Base-by-base conservation (phyloP, 192 early-diverging fungal species). In the Allomyces javanicus region DNA sequence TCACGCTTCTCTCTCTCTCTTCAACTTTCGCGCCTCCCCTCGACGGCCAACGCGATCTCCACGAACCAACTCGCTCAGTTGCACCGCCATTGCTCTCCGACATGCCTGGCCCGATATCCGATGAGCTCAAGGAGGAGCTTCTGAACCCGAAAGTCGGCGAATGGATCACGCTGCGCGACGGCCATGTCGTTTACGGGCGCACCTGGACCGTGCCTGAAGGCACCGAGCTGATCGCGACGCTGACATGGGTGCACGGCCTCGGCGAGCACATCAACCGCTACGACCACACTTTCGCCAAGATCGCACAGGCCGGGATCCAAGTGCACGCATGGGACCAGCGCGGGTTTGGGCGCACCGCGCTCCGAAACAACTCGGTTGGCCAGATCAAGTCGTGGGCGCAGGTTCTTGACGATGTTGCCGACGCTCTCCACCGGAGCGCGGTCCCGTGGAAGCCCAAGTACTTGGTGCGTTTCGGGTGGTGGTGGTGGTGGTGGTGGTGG, bases 341-440 rank as follows among this genome's bases (percentile, higher is more conserved):
- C 63, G 87, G 87, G 58, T 84, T 78, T 67, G 87, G 87, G 14
- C 65, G 81, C 70, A 88, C 87, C 10, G 82, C 70, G 66, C 72
- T 71, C 55, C 78, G 78, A 64, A 71, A 72, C 22, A 73, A 74
- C 25, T 67, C 69, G 19, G 71, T 73, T 45, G 82, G 83, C n/a
- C 66, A 72, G 24, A 75, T 75, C 55, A 73, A 75, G 61, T 75
- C 80, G 66, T 80, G 76, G 64, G 68, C 24, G n/a, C 68, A 69
- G 45, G 68, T 68, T 21, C 71, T 68, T n/a, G 70, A 70, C n/a
- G 82, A 84, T 63, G 74, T 84, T 21, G 24, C 75, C 78, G 61
- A 70, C 70, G 9, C 75, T 77, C 25, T 61, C 81, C 21, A 22
- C 69, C 27, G 67, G 68, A 22, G 44, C 66, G 0, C 72, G 75